Percentiles rank a stretch among this genome's conserved stretches.
Evolutionary conservation across 2,329 filamentous ascomycete species (phyloP).

Genomic region (Cephalotrichum gorgonifer): DNA sequence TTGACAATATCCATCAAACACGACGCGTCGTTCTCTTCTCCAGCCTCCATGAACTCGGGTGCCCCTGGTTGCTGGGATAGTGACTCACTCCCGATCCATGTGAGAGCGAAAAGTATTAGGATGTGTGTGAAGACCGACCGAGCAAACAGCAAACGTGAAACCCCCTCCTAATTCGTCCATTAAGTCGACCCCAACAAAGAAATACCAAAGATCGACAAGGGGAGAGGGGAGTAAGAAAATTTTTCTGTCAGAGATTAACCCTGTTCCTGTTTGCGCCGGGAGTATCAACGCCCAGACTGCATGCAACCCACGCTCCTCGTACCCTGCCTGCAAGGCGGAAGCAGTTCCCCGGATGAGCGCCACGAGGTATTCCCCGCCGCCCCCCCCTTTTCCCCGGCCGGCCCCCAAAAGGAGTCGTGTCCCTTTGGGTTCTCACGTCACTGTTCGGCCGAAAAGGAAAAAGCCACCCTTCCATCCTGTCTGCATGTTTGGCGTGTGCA

Average conservation of each 20-base stretch:
- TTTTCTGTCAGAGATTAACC: not conserved
- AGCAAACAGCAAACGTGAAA: not conserved
- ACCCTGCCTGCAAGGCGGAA: conserved; percentile 1
- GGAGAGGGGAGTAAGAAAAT: not conserved
- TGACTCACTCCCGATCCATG: not conserved
- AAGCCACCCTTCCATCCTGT: not conserved
- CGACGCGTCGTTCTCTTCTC: not conserved
- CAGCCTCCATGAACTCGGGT: not conserved
- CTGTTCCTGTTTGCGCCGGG: not conserved
- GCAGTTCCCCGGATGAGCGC: not conserved
- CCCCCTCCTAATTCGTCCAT: not conserved
- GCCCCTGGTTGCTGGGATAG: not conserved
- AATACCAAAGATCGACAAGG: not conserved
- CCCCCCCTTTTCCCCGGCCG: not conserved
- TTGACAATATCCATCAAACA: not conserved
- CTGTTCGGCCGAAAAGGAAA: not conserved
- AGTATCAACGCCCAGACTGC: not conserved
- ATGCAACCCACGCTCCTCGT: not conserved
- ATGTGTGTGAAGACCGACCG: no score
- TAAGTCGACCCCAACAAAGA: not conserved
- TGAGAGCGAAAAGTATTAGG: not conserved
- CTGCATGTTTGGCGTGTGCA: not conserved
- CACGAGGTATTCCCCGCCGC: not conserved
- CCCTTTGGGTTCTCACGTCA: not conserved
- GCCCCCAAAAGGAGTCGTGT: not conserved